A percentile compares a stretch with the other conserved stretches of the same genome.
These are phyloP conservation scores for Lophiostoma macrostomum DNA, from an alignment of 495 filamentous ascomycete species.

Conservation along the genomic window DNA sequence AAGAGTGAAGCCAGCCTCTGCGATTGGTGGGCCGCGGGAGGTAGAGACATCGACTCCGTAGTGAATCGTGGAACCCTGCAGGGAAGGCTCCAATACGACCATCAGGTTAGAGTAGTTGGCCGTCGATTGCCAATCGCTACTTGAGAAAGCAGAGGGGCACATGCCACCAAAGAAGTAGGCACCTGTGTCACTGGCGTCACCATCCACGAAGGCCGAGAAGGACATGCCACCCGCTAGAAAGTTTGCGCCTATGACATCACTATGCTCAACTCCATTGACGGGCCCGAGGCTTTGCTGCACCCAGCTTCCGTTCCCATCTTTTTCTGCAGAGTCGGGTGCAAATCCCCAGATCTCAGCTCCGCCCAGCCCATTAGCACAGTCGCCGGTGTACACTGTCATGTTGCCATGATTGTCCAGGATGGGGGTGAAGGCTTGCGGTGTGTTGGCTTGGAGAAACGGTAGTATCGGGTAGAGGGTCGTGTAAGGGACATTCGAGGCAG, in stretches of 20 bases:
- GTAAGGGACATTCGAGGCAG: conserved; percentile 50
- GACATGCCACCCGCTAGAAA: conserved; percentile 64
- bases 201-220: conserved; percentile 60
- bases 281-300: conserved; percentile 34
- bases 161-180: conserved; percentile 84
- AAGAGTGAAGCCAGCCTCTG: conserved; percentile 84
- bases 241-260: conserved; percentile 52
- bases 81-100: conserved; percentile 57
- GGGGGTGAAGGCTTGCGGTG: conserved; percentile 55
- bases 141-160: conserved; percentile 60
- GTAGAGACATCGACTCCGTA: conserved; percentile 46
- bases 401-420: conserved; percentile 62
- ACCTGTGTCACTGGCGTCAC: conserved; percentile 48
- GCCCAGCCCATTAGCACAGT: conserved; percentile 53
- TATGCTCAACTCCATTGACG: conserved; percentile 36
- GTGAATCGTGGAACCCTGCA: conserved; percentile 28
- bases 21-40: conserved; percentile 60
- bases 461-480: conserved; percentile 58
- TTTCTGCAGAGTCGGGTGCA: conserved; percentile 40
- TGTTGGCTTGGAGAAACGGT: conserved; percentile 58
- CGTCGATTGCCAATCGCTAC: conserved; percentile 54
- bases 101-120: conserved; percentile 77
- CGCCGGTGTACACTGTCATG: conserved; percentile 66
- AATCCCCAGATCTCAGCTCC: conserved; percentile 57
- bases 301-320: conserved; percentile 58